phyloP scores from a whole-genome alignment of 306 rosid genomes.

The Myrica gale region DNA sequence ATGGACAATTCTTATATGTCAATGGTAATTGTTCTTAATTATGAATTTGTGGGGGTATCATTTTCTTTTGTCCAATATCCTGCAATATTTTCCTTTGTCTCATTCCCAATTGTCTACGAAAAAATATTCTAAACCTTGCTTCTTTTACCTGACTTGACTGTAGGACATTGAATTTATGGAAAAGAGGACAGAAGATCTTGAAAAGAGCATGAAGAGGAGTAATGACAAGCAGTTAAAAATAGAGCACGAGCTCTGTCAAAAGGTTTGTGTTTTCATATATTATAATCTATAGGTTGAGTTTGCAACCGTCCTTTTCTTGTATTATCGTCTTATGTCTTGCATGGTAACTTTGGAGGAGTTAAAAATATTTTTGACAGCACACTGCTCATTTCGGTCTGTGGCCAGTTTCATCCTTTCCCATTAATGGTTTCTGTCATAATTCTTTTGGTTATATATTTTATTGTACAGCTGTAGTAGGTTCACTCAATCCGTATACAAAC shows the following conservation, averaged over 20 bases:
- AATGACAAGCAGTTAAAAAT: conserved; percentile 92
- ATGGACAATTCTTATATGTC: neutral
- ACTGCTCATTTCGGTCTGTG: neutral
- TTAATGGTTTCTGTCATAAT: neutral
- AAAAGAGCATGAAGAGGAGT: conserved; percentile 99
- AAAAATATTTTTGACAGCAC: neutral
- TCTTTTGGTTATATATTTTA: neutral
- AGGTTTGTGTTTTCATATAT: conserved; percentile 42
- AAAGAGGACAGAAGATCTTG: conserved; percentile 76
- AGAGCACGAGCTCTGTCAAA: conserved; percentile 81
- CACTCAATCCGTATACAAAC: neutral
- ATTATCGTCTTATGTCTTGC: conserved; percentile 9
- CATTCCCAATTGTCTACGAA: neutral
- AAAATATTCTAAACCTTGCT: conserved; percentile 17
- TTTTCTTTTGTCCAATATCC: neutral
- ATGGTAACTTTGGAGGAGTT: neutral
- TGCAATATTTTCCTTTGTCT: neutral
- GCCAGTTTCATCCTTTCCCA: neutral
- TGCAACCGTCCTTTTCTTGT: conserved; percentile 7
- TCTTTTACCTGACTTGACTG: conserved; percentile 12
- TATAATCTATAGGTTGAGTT: neutral
- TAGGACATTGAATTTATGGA: conserved; percentile 92
- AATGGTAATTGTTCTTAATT: neutral
- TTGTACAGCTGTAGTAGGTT: neutral
- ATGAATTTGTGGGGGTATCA: neutral